A percentile compares a stretch with the other conserved stretches of the same genome.
Conservation (phyloP, 345 rosid species). For the Erysimum cheiranthoides region DNA sequence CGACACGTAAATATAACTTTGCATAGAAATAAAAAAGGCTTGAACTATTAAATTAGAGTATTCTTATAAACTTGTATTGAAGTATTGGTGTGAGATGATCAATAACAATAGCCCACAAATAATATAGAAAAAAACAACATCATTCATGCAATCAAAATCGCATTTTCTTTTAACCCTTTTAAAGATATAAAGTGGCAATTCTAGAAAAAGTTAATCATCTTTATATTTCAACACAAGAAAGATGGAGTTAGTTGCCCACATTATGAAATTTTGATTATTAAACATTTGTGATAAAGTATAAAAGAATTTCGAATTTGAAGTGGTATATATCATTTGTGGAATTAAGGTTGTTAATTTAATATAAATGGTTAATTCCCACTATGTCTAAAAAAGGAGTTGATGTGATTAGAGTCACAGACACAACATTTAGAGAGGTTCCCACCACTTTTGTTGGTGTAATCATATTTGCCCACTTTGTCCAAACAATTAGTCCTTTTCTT, state of each 20-base stretch:
- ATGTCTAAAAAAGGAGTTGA: slow-evolving; percentile 3
- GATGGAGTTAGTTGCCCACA: slow-evolving; percentile 9
- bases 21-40: no score
- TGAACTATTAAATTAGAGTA: no score
- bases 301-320: neutral
- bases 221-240: neutral
- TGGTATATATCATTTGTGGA: neutral
- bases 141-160: neutral
- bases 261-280: neutral
- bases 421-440: slow-evolving; percentile 36
- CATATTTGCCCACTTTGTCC: slow-evolving; percentile 38
- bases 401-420: slow-evolving; percentile 33
- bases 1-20: slow-evolving; percentile 23
- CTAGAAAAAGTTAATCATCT: neutral
- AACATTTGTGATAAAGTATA: neutral
- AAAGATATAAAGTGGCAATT: neutral
- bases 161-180: neutral
- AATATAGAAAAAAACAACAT: neutral
- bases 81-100: neutral
- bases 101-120: neutral
- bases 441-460: slow-evolving; percentile 32
- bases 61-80: neutral
- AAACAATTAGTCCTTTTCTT: neutral
- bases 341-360: neutral
- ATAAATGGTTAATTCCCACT: slow-evolving; percentile 24